Base-by-base conservation (phyloP, 306 rosid genomes). In the Trifolium dubium region DNA sequence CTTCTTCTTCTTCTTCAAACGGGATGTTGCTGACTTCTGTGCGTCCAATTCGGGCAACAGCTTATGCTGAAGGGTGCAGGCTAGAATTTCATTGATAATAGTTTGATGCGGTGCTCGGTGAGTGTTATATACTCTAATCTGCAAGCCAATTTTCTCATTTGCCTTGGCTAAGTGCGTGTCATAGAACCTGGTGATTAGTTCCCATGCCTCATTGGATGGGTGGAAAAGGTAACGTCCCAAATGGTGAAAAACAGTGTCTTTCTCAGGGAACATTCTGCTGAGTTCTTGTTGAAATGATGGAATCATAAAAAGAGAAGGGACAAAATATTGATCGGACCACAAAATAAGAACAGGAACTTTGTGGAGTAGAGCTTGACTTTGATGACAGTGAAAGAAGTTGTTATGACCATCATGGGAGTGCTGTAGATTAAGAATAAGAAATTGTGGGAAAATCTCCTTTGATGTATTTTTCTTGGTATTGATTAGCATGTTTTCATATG, bases 311-410 rank as follows among this genome's bases (percentile, higher is more conserved):
- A 90, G 90, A 59, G 92, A 82, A 32, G 96, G 92, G 51, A 80
- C 81, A 49, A 88, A 87, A 72, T 90, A 90, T 76, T 88, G 86
- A 67, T 90, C 88, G 0, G 96, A 78, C 43, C 19, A 50, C 83
- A 90, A 49, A 46, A 88, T 83, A 78, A 90, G 79, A 71, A 85
- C 77, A 0, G 89, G 86, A 32, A 82, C 69, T 66, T 77, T 86
- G 31, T 70, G 84, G 53, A 90, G 84, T 79, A 82, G 80, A 56
- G 41, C 34, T 35, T 88, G 96, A 74, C 84, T 86, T 28, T 60
- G 83, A 68, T 83, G 85, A 77, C 96, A 90, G 19, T 86, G 91
- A 77, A 90, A 90, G 65, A 83, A 86, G 79, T 86, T 90, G 71
- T 88, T 88, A 67, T 81, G 93, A 77, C 80, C 84, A n/a, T 82